Evolutionary conservation across 495 filamentous ascomycete species (phyloP), one percentile per base, ranked within the genome.

Genomic region (Talaromyces thailandensis): DNA sequence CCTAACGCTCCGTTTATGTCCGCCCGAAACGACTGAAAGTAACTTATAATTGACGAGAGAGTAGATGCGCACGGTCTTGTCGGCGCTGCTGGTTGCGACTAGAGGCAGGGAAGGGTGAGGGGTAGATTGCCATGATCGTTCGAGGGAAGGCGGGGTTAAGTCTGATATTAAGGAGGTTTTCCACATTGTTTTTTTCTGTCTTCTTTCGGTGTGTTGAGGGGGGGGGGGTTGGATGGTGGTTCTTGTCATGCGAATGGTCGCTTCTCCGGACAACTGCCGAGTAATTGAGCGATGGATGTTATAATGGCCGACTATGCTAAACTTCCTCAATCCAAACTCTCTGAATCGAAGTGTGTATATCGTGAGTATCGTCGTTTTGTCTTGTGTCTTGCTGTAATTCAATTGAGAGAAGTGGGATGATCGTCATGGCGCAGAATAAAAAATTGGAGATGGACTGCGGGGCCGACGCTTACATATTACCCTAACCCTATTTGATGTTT

Each of bases 51-150:
- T 89, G 24, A 81, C 81, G 18, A 98, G 86, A 24, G 89, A 94
- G 80, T 94, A 95, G 64, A 98, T 80, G 58, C 89, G 91, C 52
- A 92, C 90, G 35, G 88, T 87, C 62, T 91, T 92, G 75, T 91
- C 87, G 37, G 88, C 83, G 78, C 90, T 92, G 72, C 89, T 85
- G 62, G 93, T 96, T 56, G 94, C 94, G 65, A 97, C 78, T 62
- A 98, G 79, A 1, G 94, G 94, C 28, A 93, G 86, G 25, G 84
- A 86, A 1, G 93, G 93, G 75, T 98, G 95, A 0, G 92, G 88
- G 40, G 88, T 77, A 48, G 90, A 87, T 45, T 84, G 81, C 94
- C 94, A 98, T 60, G 91, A 84, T 64, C 94, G 90, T 66, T 91
- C 82, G 53, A 76, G 79, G 64, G 85, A 86, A n/a, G 93, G 81